phyloP scores from a whole-genome alignment of 441 rosid genomes.

The Aleurites moluccanus region DNA sequence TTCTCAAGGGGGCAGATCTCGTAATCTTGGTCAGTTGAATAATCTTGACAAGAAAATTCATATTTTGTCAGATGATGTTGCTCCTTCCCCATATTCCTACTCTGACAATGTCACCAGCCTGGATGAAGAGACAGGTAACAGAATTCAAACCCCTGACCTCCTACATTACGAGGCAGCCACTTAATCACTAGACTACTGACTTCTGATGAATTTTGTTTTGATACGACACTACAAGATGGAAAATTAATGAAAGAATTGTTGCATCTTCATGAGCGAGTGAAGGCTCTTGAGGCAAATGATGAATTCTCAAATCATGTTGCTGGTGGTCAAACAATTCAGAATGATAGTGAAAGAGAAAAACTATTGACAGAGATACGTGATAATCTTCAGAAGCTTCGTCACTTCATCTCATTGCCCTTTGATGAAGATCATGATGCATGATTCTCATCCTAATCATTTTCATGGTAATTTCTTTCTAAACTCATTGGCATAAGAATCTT shows the following conservation, averaged over 20 bases:
- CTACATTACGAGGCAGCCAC: not conserved
- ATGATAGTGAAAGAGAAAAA: constrained; percentile 39
- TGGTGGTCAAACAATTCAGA: constrained; percentile 16
- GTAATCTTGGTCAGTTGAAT: constrained; percentile 23
- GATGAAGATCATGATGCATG: constrained; percentile 30
- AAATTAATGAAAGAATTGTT: constrained; percentile 37
- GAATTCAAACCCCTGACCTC: not conserved
- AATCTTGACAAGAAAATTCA: constrained; percentile 27
- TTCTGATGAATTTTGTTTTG: not conserved
- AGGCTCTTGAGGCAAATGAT: constrained; percentile 40
- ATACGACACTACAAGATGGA: constrained; percentile 25
- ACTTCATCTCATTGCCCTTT: constrained; percentile 35
- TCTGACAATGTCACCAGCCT: constrained; percentile 17
- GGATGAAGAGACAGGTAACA: constrained; percentile 37
- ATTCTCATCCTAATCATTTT: constrained; percentile 23
- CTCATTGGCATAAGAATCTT: too few species aligned
- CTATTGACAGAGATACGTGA: constrained; percentile 43
- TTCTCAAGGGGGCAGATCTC: constrained; percentile 16
- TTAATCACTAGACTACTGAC: not conserved
- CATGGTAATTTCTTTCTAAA: constrained; percentile 8
- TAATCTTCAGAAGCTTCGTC: constrained; percentile 47
- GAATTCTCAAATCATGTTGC: constrained; percentile 31
- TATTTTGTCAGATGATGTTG: constrained; percentile 24
- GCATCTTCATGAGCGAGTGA: constrained; percentile 40
- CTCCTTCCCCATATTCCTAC: constrained; percentile 29